phyloP scores from a whole-genome alignment of 139 green algal genomes.

The Micractinium conductrix region DNA sequence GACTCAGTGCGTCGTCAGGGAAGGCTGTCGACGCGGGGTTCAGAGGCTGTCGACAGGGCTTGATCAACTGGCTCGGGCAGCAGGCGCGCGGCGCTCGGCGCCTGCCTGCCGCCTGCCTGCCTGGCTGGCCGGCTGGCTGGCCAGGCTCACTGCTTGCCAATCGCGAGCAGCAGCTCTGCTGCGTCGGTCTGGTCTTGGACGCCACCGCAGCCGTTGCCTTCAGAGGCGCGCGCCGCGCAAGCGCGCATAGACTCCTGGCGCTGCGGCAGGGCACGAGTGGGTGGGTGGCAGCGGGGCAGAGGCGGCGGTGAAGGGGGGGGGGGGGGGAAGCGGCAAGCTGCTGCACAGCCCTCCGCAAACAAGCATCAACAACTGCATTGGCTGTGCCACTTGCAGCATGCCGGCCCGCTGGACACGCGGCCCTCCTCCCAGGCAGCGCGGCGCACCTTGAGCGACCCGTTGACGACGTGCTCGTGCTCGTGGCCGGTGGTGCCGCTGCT shows the following conservation, averaged over 20 bases:
- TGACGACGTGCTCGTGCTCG: neutral
- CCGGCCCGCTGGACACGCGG: too few species aligned
- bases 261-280: neutral
- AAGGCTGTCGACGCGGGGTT: too few species aligned
- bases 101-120: neutral
- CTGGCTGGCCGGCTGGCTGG: neutral
- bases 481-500: slow-evolving; percentile 49
- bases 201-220: too few species aligned
- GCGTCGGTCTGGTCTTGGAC: slow-evolving; percentile 30
- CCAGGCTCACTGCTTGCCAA: slow-evolving; percentile 35
- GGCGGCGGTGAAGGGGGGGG: too few species aligned
- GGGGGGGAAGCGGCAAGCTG: neutral
- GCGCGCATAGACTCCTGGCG: slow-evolving; percentile 13
- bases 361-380: neutral
- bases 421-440: neutral
- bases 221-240: neutral
- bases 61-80: too few species aligned
- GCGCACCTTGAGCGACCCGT: neutral
- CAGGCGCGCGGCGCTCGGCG: too few species aligned
- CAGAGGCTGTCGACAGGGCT: too few species aligned
- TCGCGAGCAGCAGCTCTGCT: slow-evolving; percentile 38
- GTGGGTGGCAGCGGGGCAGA: too few species aligned
- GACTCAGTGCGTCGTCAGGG: neutral
- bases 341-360: neutral
- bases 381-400: neutral